phyloP scores from a whole-genome alignment of 2,329 filamentous ascomycete genomes.

The Drechslera avenae region DNA sequence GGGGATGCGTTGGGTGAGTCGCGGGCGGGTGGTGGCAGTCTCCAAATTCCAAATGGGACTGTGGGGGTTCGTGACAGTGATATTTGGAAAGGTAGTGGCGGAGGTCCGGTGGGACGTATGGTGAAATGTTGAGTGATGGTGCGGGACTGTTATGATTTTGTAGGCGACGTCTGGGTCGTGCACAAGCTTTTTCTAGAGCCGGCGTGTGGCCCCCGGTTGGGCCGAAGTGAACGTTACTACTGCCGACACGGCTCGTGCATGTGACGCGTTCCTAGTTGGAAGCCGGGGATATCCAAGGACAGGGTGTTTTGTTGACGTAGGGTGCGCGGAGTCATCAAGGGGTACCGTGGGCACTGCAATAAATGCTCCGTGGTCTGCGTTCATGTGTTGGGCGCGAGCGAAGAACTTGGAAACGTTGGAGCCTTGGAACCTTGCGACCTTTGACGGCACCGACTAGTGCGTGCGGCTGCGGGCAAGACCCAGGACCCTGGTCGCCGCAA shows the following conservation, averaged over 20 bases:
- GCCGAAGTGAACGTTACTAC: constrained; percentile 3
- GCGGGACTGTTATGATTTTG: constrained; percentile 9
- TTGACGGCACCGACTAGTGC: constrained; percentile 3
- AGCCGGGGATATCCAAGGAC: not conserved
- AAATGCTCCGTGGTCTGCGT: not conserved
- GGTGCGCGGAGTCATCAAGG: constrained; percentile 6
- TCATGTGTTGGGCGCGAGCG: too few species aligned
- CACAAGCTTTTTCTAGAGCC: constrained; percentile 13
- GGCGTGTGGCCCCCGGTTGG: constrained; percentile 12
- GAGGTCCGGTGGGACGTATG: too few species aligned
- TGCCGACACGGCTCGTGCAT: constrained; percentile 3
- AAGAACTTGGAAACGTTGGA: not conserved
- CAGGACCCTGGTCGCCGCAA: too few species aligned
- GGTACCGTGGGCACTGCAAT: not conserved
- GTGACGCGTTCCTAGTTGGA: constrained; percentile 7
- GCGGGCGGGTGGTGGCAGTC: constrained; percentile 15
- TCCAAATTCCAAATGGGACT: constrained; percentile 2
- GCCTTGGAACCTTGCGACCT: too few species aligned
- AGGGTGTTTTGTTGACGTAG: not conserved
- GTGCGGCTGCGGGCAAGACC: constrained; percentile 6
- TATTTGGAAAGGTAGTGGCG: constrained; percentile 30
- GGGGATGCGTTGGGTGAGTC: constrained; percentile 22
- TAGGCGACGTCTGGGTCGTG: constrained; percentile 5
- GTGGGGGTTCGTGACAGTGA: constrained; percentile 6
- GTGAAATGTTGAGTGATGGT: constrained; percentile 14